phyloP scores from a whole-genome alignment of 495 filamentous ascomycete species.

The Aspergillus cristatus region DNA sequence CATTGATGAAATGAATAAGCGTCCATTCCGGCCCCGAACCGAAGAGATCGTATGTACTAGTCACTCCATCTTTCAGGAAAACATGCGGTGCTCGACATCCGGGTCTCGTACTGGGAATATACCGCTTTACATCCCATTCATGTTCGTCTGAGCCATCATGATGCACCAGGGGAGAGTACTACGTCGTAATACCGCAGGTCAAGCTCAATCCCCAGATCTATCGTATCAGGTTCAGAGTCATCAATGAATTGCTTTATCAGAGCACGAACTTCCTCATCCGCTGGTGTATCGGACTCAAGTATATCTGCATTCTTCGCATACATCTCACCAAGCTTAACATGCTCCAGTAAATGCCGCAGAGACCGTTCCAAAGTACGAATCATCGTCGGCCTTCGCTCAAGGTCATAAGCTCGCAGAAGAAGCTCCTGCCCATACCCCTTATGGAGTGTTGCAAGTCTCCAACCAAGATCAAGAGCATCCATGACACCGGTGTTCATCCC shows the following conservation, averaged over 20 bases:
- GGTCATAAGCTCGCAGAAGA: conserved; percentile 16
- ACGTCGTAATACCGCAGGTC: conserved; percentile 7
- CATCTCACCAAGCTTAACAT: not conserved
- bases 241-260: not conserved
- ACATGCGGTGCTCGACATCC: conserved; percentile 21
- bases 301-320: not conserved
- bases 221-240: conserved; percentile 4
- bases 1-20: conserved; percentile 13
- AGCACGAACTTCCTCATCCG: not conserved
- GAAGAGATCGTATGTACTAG: conserved; percentile 11
- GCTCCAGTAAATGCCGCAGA: conserved; percentile 2
- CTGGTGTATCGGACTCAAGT: too few relatives aligned
- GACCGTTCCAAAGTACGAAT: conserved; percentile 7
- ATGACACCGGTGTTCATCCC: conserved; percentile 25
- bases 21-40: conserved; percentile 14
- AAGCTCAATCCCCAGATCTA: conserved; percentile 12
- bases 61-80: conserved; percentile 13
- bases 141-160: conserved; percentile 4
- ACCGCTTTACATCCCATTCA: conserved; percentile 3
- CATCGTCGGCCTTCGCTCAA: conserved; percentile 15
- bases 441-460: conserved; percentile 18
- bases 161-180: not conserved
- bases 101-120: conserved; percentile 16
- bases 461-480: conserved; percentile 22
- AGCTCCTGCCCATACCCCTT: conserved; percentile 10